These are phyloP conservation scores for Singerocomus inundabilis DNA, from an alignment of 1,284 basidiomycete genomes.

Conservation along the genomic window DNA sequence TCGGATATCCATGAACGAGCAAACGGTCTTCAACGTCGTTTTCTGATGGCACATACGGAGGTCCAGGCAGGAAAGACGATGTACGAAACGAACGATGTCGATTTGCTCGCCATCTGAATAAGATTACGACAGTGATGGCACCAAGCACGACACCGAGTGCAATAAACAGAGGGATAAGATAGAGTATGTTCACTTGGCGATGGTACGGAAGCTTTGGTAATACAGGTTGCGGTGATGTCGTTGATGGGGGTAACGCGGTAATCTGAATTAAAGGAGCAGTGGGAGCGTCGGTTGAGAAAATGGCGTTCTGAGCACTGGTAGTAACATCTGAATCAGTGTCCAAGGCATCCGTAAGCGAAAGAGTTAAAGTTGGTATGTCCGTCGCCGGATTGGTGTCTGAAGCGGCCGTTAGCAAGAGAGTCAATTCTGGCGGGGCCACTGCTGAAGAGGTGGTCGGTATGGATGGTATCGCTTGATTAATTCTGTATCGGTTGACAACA, in stretches of 20 bases:
- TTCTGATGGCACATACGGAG: constrained; percentile 36
- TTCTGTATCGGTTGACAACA: constrained; percentile 6
- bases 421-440: not conserved
- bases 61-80: constrained; percentile 36
- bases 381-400: no score
- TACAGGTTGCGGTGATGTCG: constrained; percentile 19
- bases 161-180: constrained; percentile 42
- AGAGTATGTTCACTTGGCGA: constrained; percentile 34
- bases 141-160: constrained; percentile 39
- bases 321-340: not conserved
- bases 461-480: constrained; percentile 17
- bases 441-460: constrained; percentile 1
- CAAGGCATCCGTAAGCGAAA: not conserved
- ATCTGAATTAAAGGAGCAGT: constrained; percentile 27
- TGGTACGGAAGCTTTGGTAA: constrained; percentile 23
- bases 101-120: constrained; percentile 22
- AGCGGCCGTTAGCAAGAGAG: no score
- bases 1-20: constrained; percentile 11
- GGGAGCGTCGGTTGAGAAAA: constrained; percentile 1
- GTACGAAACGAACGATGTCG: constrained; percentile 5
- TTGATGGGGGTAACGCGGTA: constrained; percentile 42
- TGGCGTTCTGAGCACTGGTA: not conserved
- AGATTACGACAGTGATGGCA: constrained; percentile 20
- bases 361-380: constrained; percentile 6
- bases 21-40: constrained; percentile 17